Base-by-base conservation (phyloP, 306 rosid species). In the Abrus precatorius region DNA sequence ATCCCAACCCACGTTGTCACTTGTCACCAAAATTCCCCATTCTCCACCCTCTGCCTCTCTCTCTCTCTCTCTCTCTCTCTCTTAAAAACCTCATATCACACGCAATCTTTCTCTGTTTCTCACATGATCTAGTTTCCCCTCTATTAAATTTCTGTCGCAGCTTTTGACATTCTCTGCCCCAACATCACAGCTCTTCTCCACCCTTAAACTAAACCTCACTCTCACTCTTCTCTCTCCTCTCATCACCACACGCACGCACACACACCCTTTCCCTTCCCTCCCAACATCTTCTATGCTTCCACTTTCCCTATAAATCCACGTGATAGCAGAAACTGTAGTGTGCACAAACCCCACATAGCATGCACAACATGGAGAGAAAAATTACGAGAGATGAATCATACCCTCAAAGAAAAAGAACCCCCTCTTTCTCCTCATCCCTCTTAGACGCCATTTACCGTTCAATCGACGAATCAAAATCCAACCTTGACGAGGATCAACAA, bases 371-470 rank as follows among this genome's bases (percentile, higher is more conserved):
- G 50, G 63, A 77, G 74, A 71, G 61, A 74, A 27, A 8, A 6
- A 54, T 67, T 2, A 43, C 1, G 80, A 9, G 45, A 47, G 83
- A 89, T 6, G 64, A 60, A 13, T 10, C 74, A 6, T 76, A 38
- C 82, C 88, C 89, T 14, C 92, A 89, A 28, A 89, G 97, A 27
- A 89, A 87, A 80, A 91, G 93, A 78, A 86, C 87, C n/a, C 92
- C 90, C 0, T 92, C 97, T 73, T 92, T 92, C 86, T 92, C 97
- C 6, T 89, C 97, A 28, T 76, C 73, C 9, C 92, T 90, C 12
- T 86, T 90, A 0, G 95, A 90, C 53, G 49, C 90, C 48, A 88
- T 92, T 55, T 91, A 83, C 79, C 87, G 81, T 67, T 92, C 97
- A 0, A 89, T 85, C 4, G 95, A 90, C 13, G 90, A 90, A 69